These are phyloP conservation scores for Boletus vinaceobasis DNA, from an alignment of 768 basidiomycete genomes.

Conservation along the genomic window DNA sequence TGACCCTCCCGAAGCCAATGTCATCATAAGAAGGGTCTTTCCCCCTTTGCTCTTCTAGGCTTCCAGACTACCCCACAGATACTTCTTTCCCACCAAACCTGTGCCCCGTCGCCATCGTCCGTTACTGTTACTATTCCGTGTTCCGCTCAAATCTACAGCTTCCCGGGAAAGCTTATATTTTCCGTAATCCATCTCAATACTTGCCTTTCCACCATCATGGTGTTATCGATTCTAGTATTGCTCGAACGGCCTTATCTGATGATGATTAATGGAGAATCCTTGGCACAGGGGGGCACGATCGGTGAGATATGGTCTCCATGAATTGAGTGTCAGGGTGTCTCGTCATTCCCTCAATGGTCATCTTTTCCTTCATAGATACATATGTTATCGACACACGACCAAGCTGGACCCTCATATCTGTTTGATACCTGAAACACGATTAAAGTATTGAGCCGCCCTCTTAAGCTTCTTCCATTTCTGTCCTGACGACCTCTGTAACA, in stretches of 20 bases:
- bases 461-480: slow-evolving; percentile 3
- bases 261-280: slow-evolving; percentile 11
- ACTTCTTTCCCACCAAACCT: slow-evolving; percentile 11
- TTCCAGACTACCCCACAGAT: slow-evolving; percentile 1
- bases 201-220: background rate
- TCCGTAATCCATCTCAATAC: slow-evolving; percentile 2
- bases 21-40: slow-evolving; percentile 8
- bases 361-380: slow-evolving; percentile 7
- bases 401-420: background rate
- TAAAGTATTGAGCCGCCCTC: background rate
- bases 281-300: background rate
- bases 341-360: background rate
- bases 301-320: background rate
- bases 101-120: slow-evolving; percentile 3
- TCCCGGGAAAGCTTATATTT: background rate
- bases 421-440: background rate
- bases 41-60: background rate
- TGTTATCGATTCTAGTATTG: background rate
- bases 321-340: background rate
- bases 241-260: slow-evolving; percentile 7
- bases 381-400: background rate
- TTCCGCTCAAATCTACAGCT: slow-evolving; percentile 2
- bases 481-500: background rate
- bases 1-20: background rate
- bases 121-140: background rate